Conservation (phyloP, 1,284 basidiomycete genomes). For the Acaromyces ingoldii region DNA sequence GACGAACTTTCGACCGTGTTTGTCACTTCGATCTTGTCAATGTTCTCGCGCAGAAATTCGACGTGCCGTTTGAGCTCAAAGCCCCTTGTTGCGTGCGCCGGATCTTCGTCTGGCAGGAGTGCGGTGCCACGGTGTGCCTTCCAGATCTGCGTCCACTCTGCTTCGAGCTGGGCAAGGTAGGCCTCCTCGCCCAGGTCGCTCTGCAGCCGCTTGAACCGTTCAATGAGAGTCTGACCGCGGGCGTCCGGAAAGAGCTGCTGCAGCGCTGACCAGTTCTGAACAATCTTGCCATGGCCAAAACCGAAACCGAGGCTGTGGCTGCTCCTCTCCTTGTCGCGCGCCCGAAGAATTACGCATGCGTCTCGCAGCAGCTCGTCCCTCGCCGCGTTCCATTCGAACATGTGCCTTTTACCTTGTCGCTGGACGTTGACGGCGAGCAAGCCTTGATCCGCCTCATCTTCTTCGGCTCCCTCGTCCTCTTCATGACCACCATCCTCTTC, state of each 20-base stretch:
- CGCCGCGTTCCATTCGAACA: constrained; percentile 64
- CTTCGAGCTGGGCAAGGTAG: constrained; percentile 73
- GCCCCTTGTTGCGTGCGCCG: constrained; percentile 60
- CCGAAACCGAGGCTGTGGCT: too few species aligned
- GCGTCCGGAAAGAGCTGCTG: constrained; percentile 73
- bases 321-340: constrained; percentile 62
- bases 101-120: constrained; percentile 67
- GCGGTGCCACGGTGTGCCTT: constrained; percentile 64
- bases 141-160: constrained; percentile 75
- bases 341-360: constrained; percentile 72
- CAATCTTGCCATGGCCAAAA: background rate
- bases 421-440: too few species aligned
- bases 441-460: too few species aligned
- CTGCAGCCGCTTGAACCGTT: constrained; percentile 60
- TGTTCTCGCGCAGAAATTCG: constrained; percentile 68
- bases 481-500: background rate
- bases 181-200: constrained; percentile 65
- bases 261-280: constrained; percentile 65
- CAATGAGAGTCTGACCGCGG: constrained; percentile 65
- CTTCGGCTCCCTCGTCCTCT: background rate
- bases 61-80: constrained; percentile 73
- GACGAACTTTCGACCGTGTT: constrained; percentile 20
- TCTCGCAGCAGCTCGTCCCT: constrained; percentile 82
- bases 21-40: constrained; percentile 67
- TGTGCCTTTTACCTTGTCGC: background rate